Evolutionary conservation across 176 grass and related monocot genomes (phyloP), one percentile per base, ranked within the genome.

Genomic region (Raddia guianensis): DNA sequence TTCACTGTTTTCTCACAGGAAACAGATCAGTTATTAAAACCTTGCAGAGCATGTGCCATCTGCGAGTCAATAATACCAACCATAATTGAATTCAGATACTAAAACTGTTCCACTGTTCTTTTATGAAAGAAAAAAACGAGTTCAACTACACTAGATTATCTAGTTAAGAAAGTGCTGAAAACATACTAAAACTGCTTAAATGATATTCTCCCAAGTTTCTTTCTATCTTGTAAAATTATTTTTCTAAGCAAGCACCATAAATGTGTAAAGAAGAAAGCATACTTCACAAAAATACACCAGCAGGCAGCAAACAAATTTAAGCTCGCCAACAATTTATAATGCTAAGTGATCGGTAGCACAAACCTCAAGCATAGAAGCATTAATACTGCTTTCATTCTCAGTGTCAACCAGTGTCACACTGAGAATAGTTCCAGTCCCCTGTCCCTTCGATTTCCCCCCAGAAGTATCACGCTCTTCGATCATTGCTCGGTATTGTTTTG

Each of bases 331-430:
- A 63, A 72, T 52, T 44, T 76, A 51, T 55, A 66, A 81, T 48
- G 58, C 16, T 45, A 37, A 66, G 65, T 1, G 62, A 57, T 51
- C 18, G 51, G 33, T 58, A 68, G 58, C 15, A 65, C 87, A 82
- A 86, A 98, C 95, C 95, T 98, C 90, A 2, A 98, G 92, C 92
- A 98, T 93, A 16, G 86, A 64, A 76, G 95, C 95, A 83, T 95
- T 95, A 64, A 99, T 93, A 72, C 92, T 99, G 56, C 76, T 84
- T 87, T 91, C 90, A 34, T 88, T 81, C 78, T 92, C 84, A 5
- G 89, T 74, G 4, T 99, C 96, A 73, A 99, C 90, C 20, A 99
- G 82, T 71, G 96, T 99, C 35, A 99, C 90, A 85, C 74, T 79
- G 7, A 87, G 76, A 57, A 99, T 10, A 75, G 68, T 88, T 61